Evolutionary conservation across 2,329 filamentous ascomycete genomes (phyloP).

Genomic region (Rasamsonia emersonii): DNA sequence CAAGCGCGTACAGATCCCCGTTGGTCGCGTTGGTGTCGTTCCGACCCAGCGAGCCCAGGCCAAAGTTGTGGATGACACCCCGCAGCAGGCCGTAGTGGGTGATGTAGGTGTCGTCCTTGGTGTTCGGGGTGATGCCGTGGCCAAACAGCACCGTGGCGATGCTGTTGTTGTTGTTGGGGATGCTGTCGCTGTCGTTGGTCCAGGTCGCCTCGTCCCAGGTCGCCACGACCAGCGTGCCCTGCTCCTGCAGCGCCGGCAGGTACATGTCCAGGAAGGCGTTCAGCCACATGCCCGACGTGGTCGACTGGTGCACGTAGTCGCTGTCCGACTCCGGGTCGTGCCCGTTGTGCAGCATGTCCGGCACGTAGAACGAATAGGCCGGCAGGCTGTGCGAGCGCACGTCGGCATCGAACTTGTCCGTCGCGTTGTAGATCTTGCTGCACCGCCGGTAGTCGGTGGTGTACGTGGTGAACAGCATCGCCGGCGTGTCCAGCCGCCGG

Average conservation of each 20-base stretch:
- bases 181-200: constrained; percentile 8
- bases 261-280: constrained; percentile 12
- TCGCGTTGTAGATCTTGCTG: constrained; percentile 8
- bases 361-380: constrained; percentile 11
- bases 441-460: constrained; percentile 8
- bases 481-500: constrained; percentile 11
- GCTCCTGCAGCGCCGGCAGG: constrained; percentile 9
- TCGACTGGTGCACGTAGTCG: constrained; percentile 10
- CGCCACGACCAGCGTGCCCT: constrained; percentile 12
- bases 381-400: constrained; percentile 8
- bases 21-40: constrained; percentile 11
- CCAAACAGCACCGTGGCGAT: constrained; percentile 11
- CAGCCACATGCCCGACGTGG: constrained; percentile 2
- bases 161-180: constrained; percentile 10
- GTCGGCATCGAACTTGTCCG: constrained; percentile 7
- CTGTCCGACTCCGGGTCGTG: constrained; percentile 11
- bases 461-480: constrained; percentile 9
- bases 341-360: constrained; percentile 12
- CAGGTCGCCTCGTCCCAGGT: constrained; percentile 14
- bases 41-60: constrained; percentile 9
- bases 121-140: constrained; percentile 7
- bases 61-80: constrained; percentile 11
- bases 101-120: constrained; percentile 9
- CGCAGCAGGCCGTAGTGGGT: constrained; percentile 10
- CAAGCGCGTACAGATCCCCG: constrained; percentile 7